Evolutionary conservation across 805 yeast genomes (phyloP).

Genomic region (Debaryomyces maramus): DNA sequence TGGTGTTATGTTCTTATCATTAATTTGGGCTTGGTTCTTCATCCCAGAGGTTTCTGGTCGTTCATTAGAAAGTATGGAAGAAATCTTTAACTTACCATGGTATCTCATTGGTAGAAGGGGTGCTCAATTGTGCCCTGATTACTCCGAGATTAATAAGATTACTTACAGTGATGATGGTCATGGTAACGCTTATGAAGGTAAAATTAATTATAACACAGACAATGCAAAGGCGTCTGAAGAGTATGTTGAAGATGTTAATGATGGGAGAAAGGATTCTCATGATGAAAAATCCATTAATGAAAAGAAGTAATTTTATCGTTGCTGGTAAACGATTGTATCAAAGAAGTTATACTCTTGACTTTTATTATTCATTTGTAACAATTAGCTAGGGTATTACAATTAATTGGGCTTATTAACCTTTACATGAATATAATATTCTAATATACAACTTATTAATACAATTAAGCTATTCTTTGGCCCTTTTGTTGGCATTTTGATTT

Average conservation of each 20-base stretch:
- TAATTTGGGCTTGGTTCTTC: slow-evolving; percentile 50
- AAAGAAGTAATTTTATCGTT: background rate
- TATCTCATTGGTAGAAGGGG: slow-evolving; percentile 57
- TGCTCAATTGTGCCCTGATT: slow-evolving; percentile 51
- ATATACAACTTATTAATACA: background rate
- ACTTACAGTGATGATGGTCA: slow-evolving; percentile 18
- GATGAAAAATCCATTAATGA: background rate
- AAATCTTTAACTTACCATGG: slow-evolving; percentile 56
- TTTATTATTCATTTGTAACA: background rate
- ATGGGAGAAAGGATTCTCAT: background rate
- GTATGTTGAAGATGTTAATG: slow-evolving; percentile 9
- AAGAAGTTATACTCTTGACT: too few species aligned
- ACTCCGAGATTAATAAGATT: slow-evolving; percentile 40
- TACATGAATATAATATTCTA: background rate
- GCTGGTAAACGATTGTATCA: too few species aligned
- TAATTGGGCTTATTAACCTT: too few species aligned
- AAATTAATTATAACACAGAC: slow-evolving; percentile 10
- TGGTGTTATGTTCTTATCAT: slow-evolving; percentile 41
- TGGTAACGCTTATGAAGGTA: slow-evolving; percentile 11
- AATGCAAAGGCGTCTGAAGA: slow-evolving; percentile 10
- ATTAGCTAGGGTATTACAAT: too few species aligned
- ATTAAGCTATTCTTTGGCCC: slow-evolving; percentile 16
- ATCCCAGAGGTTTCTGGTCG: slow-evolving; percentile 53
- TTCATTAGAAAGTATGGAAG: slow-evolving; percentile 53
- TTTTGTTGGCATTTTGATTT: slow-evolving; percentile 14